Evolutionary conservation across 2,329 filamentous ascomycete species (phyloP).

Genomic region (Chaetothyriales sp.): DNA sequence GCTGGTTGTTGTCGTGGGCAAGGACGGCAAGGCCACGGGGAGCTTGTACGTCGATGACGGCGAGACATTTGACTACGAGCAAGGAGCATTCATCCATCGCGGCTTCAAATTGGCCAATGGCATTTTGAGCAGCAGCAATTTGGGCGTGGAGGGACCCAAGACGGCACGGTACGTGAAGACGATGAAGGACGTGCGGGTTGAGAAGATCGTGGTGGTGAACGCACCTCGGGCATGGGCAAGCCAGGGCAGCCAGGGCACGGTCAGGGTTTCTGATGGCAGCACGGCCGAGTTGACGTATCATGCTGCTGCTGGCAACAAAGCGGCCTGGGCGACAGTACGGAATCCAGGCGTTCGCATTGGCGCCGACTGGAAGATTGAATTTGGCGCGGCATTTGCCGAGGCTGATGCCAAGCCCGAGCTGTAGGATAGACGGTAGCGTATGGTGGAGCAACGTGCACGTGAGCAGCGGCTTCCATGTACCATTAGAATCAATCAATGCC

Average conservation of each 20-base stretch:
- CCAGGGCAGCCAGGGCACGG: slow-evolving; percentile 46
- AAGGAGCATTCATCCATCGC: slow-evolving; percentile 78
- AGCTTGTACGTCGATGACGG: slow-evolving; percentile 87
- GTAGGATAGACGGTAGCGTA: slow-evolving; percentile 7
- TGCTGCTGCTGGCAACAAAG: slow-evolving; percentile 39
- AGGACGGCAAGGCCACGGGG: slow-evolving; percentile 59
- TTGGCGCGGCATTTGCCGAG: slow-evolving; percentile 21
- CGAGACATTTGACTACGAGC: slow-evolving; percentile 76
- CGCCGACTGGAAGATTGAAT: slow-evolving; percentile 50
- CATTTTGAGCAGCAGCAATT: slow-evolving; percentile 55
- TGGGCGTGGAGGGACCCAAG: slow-evolving; percentile 47
- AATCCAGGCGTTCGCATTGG: slow-evolving; percentile 50
- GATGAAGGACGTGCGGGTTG: slow-evolving; percentile 65
- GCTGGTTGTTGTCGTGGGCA: slow-evolving; percentile 60
- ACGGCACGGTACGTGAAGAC: slow-evolving; percentile 62
- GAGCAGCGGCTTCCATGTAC: too few species aligned
- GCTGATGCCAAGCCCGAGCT: slow-evolving; percentile 9
- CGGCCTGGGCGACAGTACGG: slow-evolving; percentile 50
- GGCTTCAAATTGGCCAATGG: slow-evolving; percentile 53
- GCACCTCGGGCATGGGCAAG: slow-evolving; percentile 59
- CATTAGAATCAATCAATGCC: too few species aligned
- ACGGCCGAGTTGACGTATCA: slow-evolving; percentile 50
- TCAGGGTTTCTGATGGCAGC: slow-evolving; percentile 29
- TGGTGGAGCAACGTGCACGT: too few species aligned
- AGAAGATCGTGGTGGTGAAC: slow-evolving; percentile 73